Evolutionary conservation across 331 rosid genomes (phyloP).

Genomic region (Acacia concinna): DNA sequence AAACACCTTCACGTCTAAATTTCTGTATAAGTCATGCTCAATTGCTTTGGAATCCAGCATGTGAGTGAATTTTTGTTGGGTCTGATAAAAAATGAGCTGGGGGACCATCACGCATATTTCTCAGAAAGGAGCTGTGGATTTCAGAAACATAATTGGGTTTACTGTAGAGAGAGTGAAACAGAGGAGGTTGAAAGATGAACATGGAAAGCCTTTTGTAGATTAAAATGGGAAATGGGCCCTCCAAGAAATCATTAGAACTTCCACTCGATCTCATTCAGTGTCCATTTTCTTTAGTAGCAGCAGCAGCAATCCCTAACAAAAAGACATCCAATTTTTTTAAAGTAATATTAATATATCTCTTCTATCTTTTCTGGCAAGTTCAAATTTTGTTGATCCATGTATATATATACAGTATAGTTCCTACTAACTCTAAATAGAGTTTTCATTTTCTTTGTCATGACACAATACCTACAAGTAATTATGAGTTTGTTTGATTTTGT

Average conservation of each 20-base stretch:
- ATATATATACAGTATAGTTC: neutral
- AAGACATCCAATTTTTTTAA: conserved; percentile 39
- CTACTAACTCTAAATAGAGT: neutral
- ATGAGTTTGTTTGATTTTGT: too few relatives aligned
- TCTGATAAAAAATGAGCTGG: neutral
- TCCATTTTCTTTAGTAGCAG: conserved; percentile 29
- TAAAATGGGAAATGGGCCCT: conserved; percentile 48
- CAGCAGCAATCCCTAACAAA: conserved; percentile 35
- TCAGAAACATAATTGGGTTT: conserved; percentile 19
- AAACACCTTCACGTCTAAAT: conserved; percentile 8
- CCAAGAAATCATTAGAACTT: conserved; percentile 46
- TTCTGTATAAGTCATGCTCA: neutral
- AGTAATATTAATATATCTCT: conserved; percentile 15
- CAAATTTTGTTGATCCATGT: conserved; percentile 27
- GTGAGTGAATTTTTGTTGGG: neutral
- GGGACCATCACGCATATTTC: conserved; percentile 2
- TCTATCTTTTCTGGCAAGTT: conserved; percentile 5
- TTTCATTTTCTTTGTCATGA: neutral
- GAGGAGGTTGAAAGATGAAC: conserved; percentile 26
- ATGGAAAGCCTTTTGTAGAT: conserved; percentile 23
- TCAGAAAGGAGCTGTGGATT: conserved; percentile 11
- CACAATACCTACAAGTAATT: neutral
- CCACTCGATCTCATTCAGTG: conserved; percentile 71
- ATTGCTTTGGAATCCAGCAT: neutral
- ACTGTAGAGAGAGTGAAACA: conserved; percentile 13